Conservation (phyloP, 495 filamentous ascomycete species). For the Glutinoglossum americanum region DNA sequence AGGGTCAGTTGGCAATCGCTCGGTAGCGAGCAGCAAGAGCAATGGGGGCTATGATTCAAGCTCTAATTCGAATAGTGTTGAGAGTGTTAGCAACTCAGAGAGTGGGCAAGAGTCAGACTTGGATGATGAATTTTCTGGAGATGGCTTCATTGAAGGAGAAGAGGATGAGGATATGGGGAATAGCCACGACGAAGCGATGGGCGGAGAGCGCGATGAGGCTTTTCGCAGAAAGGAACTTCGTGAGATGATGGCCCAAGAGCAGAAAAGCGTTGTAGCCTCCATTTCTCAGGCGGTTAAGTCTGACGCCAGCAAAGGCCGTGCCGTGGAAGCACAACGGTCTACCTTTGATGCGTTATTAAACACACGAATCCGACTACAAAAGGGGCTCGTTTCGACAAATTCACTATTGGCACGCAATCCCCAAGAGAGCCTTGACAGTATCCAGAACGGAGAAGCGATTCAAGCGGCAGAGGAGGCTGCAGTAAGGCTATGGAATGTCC, state of each 20-base stretch:
- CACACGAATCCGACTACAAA: slow-evolving; percentile 74
- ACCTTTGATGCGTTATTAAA: slow-evolving; percentile 77
- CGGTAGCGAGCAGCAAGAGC: neutral
- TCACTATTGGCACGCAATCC: slow-evolving; percentile 30
- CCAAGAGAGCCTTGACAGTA: neutral
- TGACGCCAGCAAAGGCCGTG: slow-evolving; percentile 66
- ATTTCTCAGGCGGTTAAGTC: slow-evolving; percentile 52
- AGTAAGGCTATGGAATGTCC: slow-evolving; percentile 62
- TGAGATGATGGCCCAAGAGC: slow-evolving; percentile 47
- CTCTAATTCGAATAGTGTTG: neutral
- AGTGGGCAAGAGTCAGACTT: slow-evolving; percentile 6
- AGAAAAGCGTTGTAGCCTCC: slow-evolving; percentile 42
- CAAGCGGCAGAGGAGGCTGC: slow-evolving; percentile 62
- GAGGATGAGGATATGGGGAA: slow-evolving; percentile 19
- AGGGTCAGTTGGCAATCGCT: neutral
- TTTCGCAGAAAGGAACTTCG: slow-evolving; percentile 37
- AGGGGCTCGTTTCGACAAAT: slow-evolving; percentile 63
- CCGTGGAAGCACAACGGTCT: slow-evolving; percentile 62
- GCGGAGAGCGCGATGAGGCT: slow-evolving; percentile 12
- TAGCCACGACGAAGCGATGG: slow-evolving; percentile 8
- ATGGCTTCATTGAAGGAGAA: slow-evolving; percentile 17
- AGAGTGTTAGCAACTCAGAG: neutral
- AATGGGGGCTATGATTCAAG: neutral
- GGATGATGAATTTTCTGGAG: slow-evolving; percentile 14
- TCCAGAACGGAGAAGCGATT: slow-evolving; percentile 15